Base-by-base conservation (phyloP, 768 basidiomycete species). In the Hemileccinum impolitum region DNA sequence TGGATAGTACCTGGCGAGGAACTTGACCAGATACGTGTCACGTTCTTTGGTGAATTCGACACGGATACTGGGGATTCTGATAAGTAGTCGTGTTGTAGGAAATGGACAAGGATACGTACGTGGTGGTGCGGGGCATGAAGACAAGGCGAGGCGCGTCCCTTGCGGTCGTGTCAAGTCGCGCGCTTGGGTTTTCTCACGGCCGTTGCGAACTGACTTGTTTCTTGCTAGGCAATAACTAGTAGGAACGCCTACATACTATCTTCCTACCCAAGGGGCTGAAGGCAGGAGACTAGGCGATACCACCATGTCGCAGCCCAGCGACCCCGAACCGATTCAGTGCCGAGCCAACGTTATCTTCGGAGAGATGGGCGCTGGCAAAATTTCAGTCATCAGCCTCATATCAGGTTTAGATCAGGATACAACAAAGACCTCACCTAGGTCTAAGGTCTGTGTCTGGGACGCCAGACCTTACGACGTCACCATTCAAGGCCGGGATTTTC, bases 1-100 rank as follows among this genome's bases (percentile, higher is more conserved):
- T 0, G 78, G 78, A 23, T 74, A 74, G 49, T 78, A 66, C 37
- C n/a, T 67, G 2, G 81, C 81, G 44, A 85, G 62, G 49, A 73
- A 82, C 57, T 74, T 71, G 15, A 67, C 44, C 5, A 82, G 70
- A 4, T 68, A 60, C 0, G 0, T 17, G 48, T 81, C 77, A 19
- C 82, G 78, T 3, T 72, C 62, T 0, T 30, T 11, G 0, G 72
- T 65, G 52, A 66, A 80, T 3, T 61, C 31, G 17, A 44, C 50
- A 12, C 71, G 68, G 26, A 36, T 0, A 28, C 63, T 65, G 48
- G n/a, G n/a, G n/a, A n/a, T n/a, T n/a, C n/a, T 31, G 23, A 10
- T 30, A 45, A 55, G 53, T n/a, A 32, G 18, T 11, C 18, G 14
- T 36, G 21, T n/a, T 2, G 9, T n/a, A 17, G 14, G 4, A 8